These are phyloP conservation scores for Coemansia reversa DNA, from an alignment of 192 early-diverging fungal species.

Conservation along the genomic window DNA sequence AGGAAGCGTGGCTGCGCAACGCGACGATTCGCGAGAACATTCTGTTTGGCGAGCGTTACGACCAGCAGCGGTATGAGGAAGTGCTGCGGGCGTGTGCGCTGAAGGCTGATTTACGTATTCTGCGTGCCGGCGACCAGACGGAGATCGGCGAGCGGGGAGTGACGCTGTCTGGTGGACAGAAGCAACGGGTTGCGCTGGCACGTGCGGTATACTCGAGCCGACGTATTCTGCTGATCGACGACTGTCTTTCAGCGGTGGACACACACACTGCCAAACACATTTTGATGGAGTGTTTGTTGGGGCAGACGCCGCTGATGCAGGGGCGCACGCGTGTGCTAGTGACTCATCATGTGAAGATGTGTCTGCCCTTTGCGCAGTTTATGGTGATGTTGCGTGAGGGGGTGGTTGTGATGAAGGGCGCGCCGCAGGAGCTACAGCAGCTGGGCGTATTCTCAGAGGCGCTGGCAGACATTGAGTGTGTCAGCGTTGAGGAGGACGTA, in stretches of 20 bases:
- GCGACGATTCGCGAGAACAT: constrained; percentile 83
- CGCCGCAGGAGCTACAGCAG: constrained; percentile 45
- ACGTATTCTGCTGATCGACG: constrained; percentile 74
- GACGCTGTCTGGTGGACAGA: constrained; percentile 86
- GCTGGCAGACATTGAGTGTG: constrained; percentile 14
- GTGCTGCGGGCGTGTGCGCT: constrained; percentile 86
- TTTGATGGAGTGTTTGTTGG: constrained; percentile 71
- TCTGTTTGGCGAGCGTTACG: constrained; percentile 74
- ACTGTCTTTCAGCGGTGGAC: constrained; percentile 93
- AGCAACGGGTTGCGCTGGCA: constrained; percentile 82
- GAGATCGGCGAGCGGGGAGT: constrained; percentile 93
- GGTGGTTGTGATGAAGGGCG: constrained; percentile 59
- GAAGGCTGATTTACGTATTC: constrained; percentile 76
- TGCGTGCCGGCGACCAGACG: constrained; percentile 86
- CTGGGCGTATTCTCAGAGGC: constrained; percentile 9
- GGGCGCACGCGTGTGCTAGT: constrained; percentile 86
- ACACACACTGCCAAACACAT: constrained; percentile 91
- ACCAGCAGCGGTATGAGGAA: constrained; percentile 72
- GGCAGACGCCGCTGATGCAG: constrained; percentile 62
- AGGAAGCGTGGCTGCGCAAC: constrained; percentile 74
- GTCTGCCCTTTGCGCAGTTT: constrained; percentile 56
- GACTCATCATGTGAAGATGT: constrained; percentile 77
- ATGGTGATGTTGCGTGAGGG: constrained; percentile 63
- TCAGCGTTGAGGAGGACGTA: constrained; percentile 4
- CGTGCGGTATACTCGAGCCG: constrained; percentile 78